Percentiles rank a stretch among this genome's conserved stretches.
These are phyloP conservation scores for Malus hybrid DNA, from an alignment of 331 rosid species.

Conservation along the genomic window DNA sequence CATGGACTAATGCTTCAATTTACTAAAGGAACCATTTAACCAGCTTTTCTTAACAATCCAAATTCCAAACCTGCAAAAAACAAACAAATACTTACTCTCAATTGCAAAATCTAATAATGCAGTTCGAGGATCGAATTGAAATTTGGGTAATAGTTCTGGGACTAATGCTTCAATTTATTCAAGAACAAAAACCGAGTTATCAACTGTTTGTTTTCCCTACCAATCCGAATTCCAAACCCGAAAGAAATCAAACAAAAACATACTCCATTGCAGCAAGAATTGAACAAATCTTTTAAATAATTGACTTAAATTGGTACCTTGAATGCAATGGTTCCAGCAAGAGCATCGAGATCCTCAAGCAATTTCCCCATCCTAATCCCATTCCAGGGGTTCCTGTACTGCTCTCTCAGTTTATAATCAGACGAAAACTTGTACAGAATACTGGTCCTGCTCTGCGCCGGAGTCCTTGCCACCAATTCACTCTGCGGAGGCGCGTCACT, in stretches of 20 bases:
- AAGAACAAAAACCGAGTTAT: neutral
- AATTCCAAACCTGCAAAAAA: too few relatives aligned
- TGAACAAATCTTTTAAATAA: neutral
- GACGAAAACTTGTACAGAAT: slow-evolving; percentile 64
- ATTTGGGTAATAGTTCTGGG: neutral
- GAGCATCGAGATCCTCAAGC: slow-evolving; percentile 93
- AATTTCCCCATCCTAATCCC: slow-evolving; percentile 70
- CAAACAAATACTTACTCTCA: too few relatives aligned
- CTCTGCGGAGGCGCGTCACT: slow-evolving; percentile 16
- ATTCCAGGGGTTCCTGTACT: slow-evolving; percentile 88
- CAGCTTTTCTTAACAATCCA: too few relatives aligned
- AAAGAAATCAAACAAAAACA: neutral
- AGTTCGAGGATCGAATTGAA: too few relatives aligned
- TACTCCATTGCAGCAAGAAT: neutral
- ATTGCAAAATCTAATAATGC: too few relatives aligned
- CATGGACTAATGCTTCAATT: too few relatives aligned
- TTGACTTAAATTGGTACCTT: slow-evolving; percentile 35
- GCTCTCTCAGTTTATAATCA: slow-evolving; percentile 71
- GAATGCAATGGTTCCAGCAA: slow-evolving; percentile 87
- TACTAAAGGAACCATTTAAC: too few relatives aligned
- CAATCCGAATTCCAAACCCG: neutral
- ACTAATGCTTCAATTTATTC: neutral
- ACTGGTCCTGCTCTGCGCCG: slow-evolving; percentile 58
- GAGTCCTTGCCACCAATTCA: slow-evolving; percentile 34
- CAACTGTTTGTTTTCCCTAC: neutral